Conservation (phyloP, 306 rosid genomes). For the Herpetospermum pedunculosum region DNA sequence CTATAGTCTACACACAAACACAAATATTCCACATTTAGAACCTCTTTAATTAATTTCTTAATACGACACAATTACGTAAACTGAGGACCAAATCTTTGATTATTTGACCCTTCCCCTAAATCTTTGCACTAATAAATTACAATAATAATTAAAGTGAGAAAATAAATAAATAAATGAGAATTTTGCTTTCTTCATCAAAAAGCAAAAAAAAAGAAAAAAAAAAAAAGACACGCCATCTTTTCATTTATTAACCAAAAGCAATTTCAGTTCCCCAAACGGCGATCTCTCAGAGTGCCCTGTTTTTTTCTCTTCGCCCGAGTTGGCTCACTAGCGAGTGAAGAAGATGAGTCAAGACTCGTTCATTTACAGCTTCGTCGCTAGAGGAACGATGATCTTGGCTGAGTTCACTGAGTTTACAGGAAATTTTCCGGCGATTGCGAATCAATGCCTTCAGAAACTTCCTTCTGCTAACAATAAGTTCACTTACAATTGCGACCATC, state of each 20-base stretch:
- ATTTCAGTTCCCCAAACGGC: background rate
- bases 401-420: slow-evolving; percentile 95
- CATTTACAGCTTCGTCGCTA: slow-evolving; percentile 81
- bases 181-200: background rate
- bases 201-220: background rate
- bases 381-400: slow-evolving; percentile 83
- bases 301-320: slow-evolving; percentile 6
- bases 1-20: background rate
- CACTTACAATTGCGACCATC: slow-evolving; percentile 82
- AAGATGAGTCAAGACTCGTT: slow-evolving; percentile 77
- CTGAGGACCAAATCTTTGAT: slow-evolving; percentile 7
- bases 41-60: background rate
- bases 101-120: background rate
- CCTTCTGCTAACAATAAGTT: slow-evolving; percentile 81
- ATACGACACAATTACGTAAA: background rate
- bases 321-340: slow-evolving; percentile 8
- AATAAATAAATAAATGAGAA: background rate
- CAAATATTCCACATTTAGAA: background rate
- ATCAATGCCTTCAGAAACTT: slow-evolving; percentile 77
- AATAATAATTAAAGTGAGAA: background rate
- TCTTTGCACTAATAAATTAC: background rate
- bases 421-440: slow-evolving; percentile 87
- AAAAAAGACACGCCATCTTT: background rate
- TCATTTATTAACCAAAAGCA: background rate
- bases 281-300: background rate